Percentiles rank a stretch among this genome's conserved stretches.
phyloP scores from a whole-genome alignment of 805 yeast species.

The Metschnikowia lunata region DNA sequence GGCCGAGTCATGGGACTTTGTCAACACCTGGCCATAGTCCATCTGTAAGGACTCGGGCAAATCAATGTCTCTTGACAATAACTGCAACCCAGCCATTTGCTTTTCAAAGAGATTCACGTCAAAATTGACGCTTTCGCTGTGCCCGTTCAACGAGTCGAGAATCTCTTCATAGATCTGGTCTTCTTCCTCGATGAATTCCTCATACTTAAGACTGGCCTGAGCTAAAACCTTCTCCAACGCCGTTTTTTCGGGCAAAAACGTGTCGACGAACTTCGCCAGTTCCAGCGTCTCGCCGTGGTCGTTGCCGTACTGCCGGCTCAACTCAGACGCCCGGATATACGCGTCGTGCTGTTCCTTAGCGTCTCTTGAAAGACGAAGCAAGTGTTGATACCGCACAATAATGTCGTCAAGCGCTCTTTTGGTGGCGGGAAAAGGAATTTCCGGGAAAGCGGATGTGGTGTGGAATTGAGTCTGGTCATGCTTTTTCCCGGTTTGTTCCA shows the following conservation, averaged over 20 bases:
- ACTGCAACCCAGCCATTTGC: constrained; percentile 61
- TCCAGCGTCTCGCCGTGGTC: neutral
- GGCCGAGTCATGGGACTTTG: constrained; percentile 9
- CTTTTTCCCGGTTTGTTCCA: neutral
- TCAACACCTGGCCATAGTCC: constrained; percentile 23
- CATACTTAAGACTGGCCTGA: constrained; percentile 25
- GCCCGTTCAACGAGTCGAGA: constrained; percentile 11
- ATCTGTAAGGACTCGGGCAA: constrained; percentile 51
- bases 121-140: constrained; percentile 9
- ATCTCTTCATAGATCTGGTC: constrained; percentile 20
- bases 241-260: constrained; percentile 20
- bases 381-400: constrained; percentile 15
- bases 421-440: constrained; percentile 12
- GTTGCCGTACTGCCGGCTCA: neutral
- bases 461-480: neutral
- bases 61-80: constrained; percentile 61
- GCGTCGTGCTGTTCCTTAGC: constrained; percentile 19
- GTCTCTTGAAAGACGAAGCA: constrained; percentile 18
- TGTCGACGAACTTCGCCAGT: constrained; percentile 19
- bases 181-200: constrained; percentile 20
- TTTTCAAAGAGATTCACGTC: constrained; percentile 38
- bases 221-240: constrained; percentile 29
- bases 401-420: constrained; percentile 15
- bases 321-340: constrained; percentile 5
- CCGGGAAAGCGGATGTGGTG: neutral